These are phyloP conservation scores for Nicotiana knightiana DNA, from an alignment of 257 asterid genomes.

Conservation along the genomic window DNA sequence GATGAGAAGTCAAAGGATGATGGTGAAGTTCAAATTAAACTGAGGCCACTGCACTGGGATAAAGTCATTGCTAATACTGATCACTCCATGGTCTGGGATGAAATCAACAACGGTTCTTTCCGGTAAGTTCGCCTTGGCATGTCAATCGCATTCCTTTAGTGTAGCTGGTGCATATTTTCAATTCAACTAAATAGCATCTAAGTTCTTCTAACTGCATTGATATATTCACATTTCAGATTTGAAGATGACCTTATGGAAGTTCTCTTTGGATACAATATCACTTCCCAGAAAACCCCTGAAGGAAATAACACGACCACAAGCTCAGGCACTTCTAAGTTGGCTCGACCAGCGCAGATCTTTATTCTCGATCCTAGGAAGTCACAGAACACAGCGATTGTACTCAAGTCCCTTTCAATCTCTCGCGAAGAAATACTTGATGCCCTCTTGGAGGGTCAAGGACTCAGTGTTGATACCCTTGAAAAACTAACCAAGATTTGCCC, in stretches of 20 bases:
- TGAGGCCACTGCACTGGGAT: constrained; percentile 92
- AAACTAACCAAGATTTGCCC: constrained; percentile 70
- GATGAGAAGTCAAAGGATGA: constrained; percentile 17
- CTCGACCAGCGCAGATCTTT: constrained; percentile 39
- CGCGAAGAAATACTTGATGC: constrained; percentile 60
- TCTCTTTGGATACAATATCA: constrained; percentile 54
- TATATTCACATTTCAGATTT: constrained; percentile 34
- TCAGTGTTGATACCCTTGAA: constrained; percentile 57
- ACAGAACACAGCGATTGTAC: constrained; percentile 73
- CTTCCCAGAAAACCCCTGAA: constrained; percentile 26
- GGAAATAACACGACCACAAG: constrained; percentile 21
- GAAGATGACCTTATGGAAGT: constrained; percentile 73
- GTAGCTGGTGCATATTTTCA: neutral
- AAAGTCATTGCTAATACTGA: constrained; percentile 64
- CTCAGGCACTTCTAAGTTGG: constrained; percentile 27
- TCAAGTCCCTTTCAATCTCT: constrained; percentile 57
- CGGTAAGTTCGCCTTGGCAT: constrained; percentile 34
- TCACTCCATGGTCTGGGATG: constrained; percentile 90
- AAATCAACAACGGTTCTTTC: constrained; percentile 72
- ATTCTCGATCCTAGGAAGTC: constrained; percentile 74
- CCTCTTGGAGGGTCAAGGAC: constrained; percentile 58
- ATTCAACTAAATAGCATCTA: neutral
- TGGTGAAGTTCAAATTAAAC: constrained; percentile 31
- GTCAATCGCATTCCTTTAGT: neutral
- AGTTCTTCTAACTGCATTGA: neutral